phyloP scores from a whole-genome alignment of 2,329 filamentous ascomycete species.

The Sporothrix pseudoabietina region DNA sequence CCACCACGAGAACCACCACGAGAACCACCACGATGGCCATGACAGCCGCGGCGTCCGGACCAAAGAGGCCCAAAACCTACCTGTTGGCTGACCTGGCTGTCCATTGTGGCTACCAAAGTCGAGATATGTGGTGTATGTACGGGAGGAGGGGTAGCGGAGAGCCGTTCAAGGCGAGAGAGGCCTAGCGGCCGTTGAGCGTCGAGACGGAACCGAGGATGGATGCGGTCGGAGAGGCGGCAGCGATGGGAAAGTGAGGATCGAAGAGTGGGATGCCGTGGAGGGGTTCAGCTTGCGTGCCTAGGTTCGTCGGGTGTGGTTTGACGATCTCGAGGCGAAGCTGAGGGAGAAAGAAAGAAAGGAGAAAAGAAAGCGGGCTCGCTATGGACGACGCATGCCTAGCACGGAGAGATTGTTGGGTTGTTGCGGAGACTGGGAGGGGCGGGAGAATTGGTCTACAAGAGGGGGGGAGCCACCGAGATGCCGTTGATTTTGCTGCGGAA shows the following conservation, averaged over 20 bases:
- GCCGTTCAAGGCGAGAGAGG: conserved; percentile 21
- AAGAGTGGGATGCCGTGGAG: neutral
- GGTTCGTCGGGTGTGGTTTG: neutral
- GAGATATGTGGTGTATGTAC: neutral
- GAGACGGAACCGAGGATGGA: conserved; percentile 14
- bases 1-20: neutral
- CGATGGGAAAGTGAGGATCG: neutral
- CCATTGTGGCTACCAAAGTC: conserved; percentile 15
- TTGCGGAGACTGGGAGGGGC: conserved; percentile 12
- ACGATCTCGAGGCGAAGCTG: conserved; percentile 11
- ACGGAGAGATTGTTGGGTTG: conserved; percentile 7
- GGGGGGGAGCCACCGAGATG: neutral
- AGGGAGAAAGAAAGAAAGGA: neutral
- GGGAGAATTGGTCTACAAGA: conserved; percentile 4
- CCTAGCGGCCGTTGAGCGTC: conserved; percentile 18
- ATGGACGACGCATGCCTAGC: conserved; percentile 34
- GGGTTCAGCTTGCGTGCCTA: neutral
- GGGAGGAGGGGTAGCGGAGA: neutral
- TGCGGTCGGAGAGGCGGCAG: conserved; percentile 10
- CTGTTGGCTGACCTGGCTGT: conserved; percentile 30
- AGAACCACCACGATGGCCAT: neutral
- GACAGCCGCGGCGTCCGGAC: neutral
- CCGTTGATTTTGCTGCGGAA: neutral
- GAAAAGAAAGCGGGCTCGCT: conserved; percentile 21
- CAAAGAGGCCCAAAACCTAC: conserved; percentile 7